Evolutionary conservation across 1,284 basidiomycete species (phyloP).

Genomic region (Takashimella koratensis): DNA sequence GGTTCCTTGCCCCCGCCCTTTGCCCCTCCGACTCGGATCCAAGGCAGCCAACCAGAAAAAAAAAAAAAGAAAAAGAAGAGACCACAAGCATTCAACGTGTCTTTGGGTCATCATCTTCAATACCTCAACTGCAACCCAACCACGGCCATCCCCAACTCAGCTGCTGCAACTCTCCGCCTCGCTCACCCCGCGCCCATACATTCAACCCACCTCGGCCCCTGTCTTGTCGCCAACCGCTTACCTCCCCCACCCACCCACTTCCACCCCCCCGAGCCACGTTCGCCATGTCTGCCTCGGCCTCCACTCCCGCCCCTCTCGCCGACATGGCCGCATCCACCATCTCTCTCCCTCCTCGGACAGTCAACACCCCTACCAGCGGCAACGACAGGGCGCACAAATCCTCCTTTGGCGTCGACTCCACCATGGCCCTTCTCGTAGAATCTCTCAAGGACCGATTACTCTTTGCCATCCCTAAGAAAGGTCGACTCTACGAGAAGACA

Average conservation of each 20-base stretch:
- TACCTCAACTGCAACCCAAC: no score
- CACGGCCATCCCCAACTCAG: no score
- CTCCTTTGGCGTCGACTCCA: conserved; percentile 43
- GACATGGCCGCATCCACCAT: conserved; percentile 13
- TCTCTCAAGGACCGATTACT: conserved; percentile 68
- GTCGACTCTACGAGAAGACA: conserved; percentile 90
- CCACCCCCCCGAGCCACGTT: neutral
- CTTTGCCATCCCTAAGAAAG: conserved; percentile 98
- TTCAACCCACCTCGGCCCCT: no score
- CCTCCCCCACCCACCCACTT: neutral
- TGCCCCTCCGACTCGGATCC: no score
- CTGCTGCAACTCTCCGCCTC: no score
- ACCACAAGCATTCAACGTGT: no score
- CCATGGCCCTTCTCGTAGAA: conserved; percentile 54
- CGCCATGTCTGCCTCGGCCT: neutral
- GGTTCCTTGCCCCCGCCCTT: no score
- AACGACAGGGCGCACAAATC: conserved; percentile 22
- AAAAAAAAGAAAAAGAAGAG: no score
- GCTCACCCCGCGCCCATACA: no score
- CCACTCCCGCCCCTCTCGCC: neutral
- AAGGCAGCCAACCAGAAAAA: neutral
- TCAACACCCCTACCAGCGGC: conserved; percentile 5
- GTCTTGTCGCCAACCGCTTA: no score
- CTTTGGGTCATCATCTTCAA: no score
- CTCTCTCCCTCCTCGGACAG: conserved; percentile 6